Evolutionary conservation across 78 protist genomes (phyloP), one percentile per base, ranked within the genome.

Genomic region (Dictyostelium discoideum): DNA sequence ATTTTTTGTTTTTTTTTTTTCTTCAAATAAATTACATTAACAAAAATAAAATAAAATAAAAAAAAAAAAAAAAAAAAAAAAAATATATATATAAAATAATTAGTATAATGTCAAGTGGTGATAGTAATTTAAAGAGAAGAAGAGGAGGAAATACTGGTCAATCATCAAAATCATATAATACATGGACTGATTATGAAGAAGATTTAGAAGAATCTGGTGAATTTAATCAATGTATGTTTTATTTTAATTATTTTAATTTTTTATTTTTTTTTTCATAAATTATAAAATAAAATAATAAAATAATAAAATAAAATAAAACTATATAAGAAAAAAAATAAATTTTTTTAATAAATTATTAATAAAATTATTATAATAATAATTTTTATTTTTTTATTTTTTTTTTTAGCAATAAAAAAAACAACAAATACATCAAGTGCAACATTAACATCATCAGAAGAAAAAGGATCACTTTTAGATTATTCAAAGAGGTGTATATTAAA

Each of bases 121-220:
- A 69, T 69, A 69, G 37, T 69, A 69, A 81, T 48, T 81, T 50
- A 81, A 81, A 63, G 22, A 84, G 77, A 84, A 84, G 63, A 84
- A 84, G 77, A 84, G 77, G 60, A 22, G 39, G 63, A 16, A 22
- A 14, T 9, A 63, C 26, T 84, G 24, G 24, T 18, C 67, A 16
- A 20, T 37, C 73, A 22, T 37, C 73, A 32, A 90, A 90, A 82
- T 7, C 80, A 32, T 82, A 83, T 48, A 77, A 67, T 32, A 83
- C 77, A 72, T 90, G 95, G 95, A 46, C 73, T 82, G 95, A 90
- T 54, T 90, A 26, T 90, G 95, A 82, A 42, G 84, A 90, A 22
- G 88, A 83, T 54, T 46, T 82, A 46, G 95, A 90, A 39, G 82
- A 78, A 74, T 74, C 81, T 37, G 81, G 81, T 6, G 81, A 74